Evolutionary conservation across 306 rosid genomes (phyloP), one percentile per base, ranked within the genome.

Genomic region (Prinsepia uniflora): DNA sequence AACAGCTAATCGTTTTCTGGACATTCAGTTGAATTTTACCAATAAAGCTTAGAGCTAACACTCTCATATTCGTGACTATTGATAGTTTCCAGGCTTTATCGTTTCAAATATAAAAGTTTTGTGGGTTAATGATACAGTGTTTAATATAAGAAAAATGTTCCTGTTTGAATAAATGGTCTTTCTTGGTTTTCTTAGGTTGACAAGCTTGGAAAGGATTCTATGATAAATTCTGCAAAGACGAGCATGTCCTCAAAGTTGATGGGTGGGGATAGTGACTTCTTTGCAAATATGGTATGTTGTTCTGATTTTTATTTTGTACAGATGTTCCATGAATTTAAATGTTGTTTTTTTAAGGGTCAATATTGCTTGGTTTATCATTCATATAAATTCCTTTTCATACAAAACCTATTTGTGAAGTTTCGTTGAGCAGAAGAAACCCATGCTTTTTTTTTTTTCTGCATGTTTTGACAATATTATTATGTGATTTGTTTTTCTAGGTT

Each of bases 241-340:
- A 89, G 97, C 84, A 95, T 95, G 97, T 95, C 99, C 67, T 91
- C 99, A 44, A 95, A 95, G 87, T 85, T 95, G 91, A 95, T 95
- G 77, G 85, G 96, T n/a, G 88, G 90, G 42, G 99, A 95, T 71
- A 82, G 96, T 68, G 96, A 89, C 76, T 91, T 87, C 89, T 95
- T 95, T 81, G 96, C 96, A 14, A 85, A 78, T 75, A 80, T 95
- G 96, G 99, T 95, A 91, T 49, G 87, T 66, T 60, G 5, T 41
- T 40, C 5, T 1, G 46, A 24, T 24, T 59, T 59, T 6, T 68
- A 50, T 50, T 67, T 22, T 6, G 4, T 39, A 6, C 61, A 68
- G 8, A 68, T 68, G 8, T 50, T 68, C n/a, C 15, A 19, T 44
- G 40, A 65, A 14, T 45, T 34, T n/a, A n/a, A 9, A 45, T 20